Evolutionary conservation across 306 rosid genomes (phyloP).

Genomic region (Casuarina equisetifolia): DNA sequence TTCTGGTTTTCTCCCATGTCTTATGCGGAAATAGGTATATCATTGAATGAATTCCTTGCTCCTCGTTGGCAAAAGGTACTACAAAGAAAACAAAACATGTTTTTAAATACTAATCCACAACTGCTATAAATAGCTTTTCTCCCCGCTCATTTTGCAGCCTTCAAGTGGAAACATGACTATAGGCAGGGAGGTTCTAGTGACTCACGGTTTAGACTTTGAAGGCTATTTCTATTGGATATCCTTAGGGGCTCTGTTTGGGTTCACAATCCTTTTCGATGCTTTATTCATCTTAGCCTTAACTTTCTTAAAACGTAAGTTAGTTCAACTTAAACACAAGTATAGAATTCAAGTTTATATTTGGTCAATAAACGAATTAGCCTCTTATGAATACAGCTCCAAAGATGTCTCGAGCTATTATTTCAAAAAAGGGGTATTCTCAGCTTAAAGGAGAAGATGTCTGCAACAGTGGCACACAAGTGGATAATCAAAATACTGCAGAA

Average conservation of each 20-base stretch:
- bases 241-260: constrained; percentile 50
- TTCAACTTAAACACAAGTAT: constrained; percentile 16
- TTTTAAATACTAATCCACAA: constrained; percentile 12
- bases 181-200: constrained; percentile 42
- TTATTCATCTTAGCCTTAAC: constrained; percentile 56
- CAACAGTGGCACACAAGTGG: constrained; percentile 27
- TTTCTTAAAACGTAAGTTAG: constrained; percentile 50
- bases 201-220: constrained; percentile 50
- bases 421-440: constrained; percentile 43
- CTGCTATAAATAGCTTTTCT: constrained; percentile 3
- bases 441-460: constrained; percentile 30
- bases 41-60: constrained; percentile 56
- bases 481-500: constrained; percentile 37
- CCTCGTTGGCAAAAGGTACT: constrained; percentile 67
- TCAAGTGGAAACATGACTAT: constrained; percentile 41
- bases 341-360: constrained; percentile 8
- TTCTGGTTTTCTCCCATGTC: constrained; percentile 66
- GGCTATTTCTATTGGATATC: constrained; percentile 53
- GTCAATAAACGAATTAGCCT: constrained; percentile 23
- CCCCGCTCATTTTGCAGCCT: constrained; percentile 32
- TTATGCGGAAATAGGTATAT: constrained; percentile 58
- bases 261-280: constrained; percentile 42
- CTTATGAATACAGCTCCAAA: constrained; percentile 49
- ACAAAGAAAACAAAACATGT: constrained; percentile 11
- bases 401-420: constrained; percentile 51